Evolutionary conservation across 2,329 filamentous ascomycete genomes (phyloP).

Genomic region (Lachnellula hyalina): DNA sequence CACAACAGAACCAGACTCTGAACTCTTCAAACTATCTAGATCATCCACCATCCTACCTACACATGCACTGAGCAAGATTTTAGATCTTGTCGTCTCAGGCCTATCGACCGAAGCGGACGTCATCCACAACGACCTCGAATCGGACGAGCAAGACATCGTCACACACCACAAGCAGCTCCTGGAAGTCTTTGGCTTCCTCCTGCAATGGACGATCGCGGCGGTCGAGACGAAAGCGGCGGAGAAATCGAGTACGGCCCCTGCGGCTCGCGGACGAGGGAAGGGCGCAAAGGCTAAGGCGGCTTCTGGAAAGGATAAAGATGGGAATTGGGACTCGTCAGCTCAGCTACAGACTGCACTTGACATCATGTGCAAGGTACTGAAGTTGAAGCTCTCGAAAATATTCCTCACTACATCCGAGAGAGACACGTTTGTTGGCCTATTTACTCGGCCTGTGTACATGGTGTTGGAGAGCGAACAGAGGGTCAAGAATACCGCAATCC

Average conservation of each 20-base stretch:
- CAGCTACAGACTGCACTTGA: constrained; percentile 88
- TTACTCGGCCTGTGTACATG: constrained; percentile 90
- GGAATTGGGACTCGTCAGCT: constrained; percentile 78
- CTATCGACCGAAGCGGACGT: constrained; percentile 80
- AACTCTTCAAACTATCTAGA: constrained; percentile 64
- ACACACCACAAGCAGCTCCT: constrained; percentile 85
- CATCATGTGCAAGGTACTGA: constrained; percentile 92
- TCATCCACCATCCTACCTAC: constrained; percentile 74
- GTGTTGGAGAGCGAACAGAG: constrained; percentile 90
- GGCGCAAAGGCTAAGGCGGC: constrained; percentile 71
- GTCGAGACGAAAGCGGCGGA: constrained; percentile 91
- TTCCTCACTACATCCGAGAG: constrained; percentile 95
- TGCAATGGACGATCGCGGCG: constrained; percentile 94
- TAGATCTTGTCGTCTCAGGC: constrained; percentile 84
- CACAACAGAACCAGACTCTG: constrained; percentile 49
- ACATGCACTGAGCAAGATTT: constrained; percentile 82
- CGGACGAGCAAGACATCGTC: constrained; percentile 82
- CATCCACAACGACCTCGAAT: constrained; percentile 79
- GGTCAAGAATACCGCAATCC: constrained; percentile 80
- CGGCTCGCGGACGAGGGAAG: constrained; percentile 67
- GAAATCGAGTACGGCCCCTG: constrained; percentile 69
- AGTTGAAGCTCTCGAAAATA: constrained; percentile 84
- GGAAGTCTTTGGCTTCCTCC: constrained; percentile 87
- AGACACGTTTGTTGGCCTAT: constrained; percentile 87
- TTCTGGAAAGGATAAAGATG: constrained; percentile 54